Base-by-base conservation (phyloP, 2,329 filamentous ascomycete genomes). In the Phaeosphaeria sp. region DNA sequence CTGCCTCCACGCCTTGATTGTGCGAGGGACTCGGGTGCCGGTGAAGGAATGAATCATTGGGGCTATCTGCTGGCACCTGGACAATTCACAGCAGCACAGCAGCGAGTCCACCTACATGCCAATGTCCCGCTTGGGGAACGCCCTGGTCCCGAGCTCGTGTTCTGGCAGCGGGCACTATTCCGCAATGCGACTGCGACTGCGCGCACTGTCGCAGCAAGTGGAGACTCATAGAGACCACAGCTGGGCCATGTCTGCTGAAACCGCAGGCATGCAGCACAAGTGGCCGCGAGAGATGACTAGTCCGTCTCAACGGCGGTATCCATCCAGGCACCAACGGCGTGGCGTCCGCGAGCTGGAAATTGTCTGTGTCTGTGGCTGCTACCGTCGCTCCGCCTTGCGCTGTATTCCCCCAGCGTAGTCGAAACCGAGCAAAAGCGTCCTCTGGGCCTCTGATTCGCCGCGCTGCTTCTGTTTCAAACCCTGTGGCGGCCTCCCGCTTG, bases 81-180 rank as follows among this genome's bases (percentile, higher is more conserved):
- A 48, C 18, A 54, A 17, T 33, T 7, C 15, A n/a, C n/a, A n/a
- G 30, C 40, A 54, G 25, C n/a, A 30, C 36, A 44, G 46, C 36
- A 39, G 30, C 25, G 15, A 7, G 57, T 51, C 20, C 53, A 33
- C 43, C 52, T 58, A 49, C 49, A 54, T 51, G 51, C 53, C 56
- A 59, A 59, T 60, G 61, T 63, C 63, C 61, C 44, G 47, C 53
- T 61, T 55, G 56, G 25, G 30, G 30, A 36, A 13, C 30, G 30
- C 55, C 45, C 51, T 55, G 53, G 52, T 45, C 49, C 60, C 59
- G 59, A 60, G 50, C 55, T 65, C 45, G 61, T 59, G 46, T 60
- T 60, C 49, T 65, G 56, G 58, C 68, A 67, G 62, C 66, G 66
- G 68, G 59, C 64, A 55, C 69, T 63, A 66, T 63, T 20, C 65